Conservation (phyloP, 352 stramenopile genomes). For the Globisporangium takayamanum region DNA sequence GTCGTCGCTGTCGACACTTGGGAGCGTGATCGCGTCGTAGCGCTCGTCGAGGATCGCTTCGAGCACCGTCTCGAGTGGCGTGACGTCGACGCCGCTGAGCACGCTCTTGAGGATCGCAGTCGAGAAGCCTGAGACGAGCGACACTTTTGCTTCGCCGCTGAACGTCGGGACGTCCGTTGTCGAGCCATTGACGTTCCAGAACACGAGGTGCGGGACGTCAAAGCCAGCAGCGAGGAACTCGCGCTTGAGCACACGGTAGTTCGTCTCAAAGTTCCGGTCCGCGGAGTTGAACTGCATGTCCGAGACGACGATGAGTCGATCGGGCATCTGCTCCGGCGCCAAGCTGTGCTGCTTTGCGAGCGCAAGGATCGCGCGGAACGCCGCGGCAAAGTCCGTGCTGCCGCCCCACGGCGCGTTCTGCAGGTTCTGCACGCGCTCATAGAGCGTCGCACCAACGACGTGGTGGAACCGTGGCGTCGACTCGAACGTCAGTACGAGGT, state of each 20-base stretch:
- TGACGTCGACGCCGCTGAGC: slow-evolving; percentile 11
- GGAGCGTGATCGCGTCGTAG: slow-evolving; percentile 41
- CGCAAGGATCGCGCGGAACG: slow-evolving; percentile 50
- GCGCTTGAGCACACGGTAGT: slow-evolving; percentile 30
- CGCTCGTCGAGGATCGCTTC: slow-evolving; percentile 21
- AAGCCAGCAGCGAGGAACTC: slow-evolving; percentile 32
- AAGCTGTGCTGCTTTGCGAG: slow-evolving; percentile 31
- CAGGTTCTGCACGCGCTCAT: slow-evolving; percentile 21
- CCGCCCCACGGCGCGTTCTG: slow-evolving; percentile 29
- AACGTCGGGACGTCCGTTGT: slow-evolving; percentile 26
- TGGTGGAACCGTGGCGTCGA: slow-evolving; percentile 29
- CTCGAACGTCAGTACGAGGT: slow-evolving; percentile 55
- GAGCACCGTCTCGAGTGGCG: slow-evolving; percentile 16
- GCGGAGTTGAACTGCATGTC: slow-evolving; percentile 64
- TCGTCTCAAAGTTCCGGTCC: slow-evolving; percentile 31
- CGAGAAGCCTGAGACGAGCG: slow-evolving; percentile 49
- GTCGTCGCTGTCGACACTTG: background rate
- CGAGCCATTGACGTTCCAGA: slow-evolving; percentile 64
- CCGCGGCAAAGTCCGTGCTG: slow-evolving; percentile 56
- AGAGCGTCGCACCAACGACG: slow-evolving; percentile 25
- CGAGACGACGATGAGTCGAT: slow-evolving; percentile 67
- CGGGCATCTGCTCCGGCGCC: slow-evolving; percentile 35
- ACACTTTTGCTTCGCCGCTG: slow-evolving; percentile 29
- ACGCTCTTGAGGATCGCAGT: slow-evolving; percentile 34
- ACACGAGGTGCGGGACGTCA: slow-evolving; percentile 51